Evolutionary conservation across 768 basidiomycete species (phyloP).

Genomic region (Termitomyces titanicus): DNA sequence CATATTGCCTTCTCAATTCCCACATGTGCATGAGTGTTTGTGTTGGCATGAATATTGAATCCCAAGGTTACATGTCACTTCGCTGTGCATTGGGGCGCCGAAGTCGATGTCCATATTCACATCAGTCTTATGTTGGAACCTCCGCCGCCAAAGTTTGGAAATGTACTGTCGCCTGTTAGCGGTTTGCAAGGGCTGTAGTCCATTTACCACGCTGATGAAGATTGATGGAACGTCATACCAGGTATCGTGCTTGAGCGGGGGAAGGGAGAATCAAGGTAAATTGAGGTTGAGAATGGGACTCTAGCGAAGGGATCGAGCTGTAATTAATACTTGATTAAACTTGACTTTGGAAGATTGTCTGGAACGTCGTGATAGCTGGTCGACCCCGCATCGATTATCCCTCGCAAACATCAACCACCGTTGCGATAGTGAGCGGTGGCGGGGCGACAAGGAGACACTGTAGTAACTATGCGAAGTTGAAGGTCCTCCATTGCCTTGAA

Average conservation of each 20-base stretch:
- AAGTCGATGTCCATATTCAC: slow-evolving; percentile 9
- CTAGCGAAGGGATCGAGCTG: slow-evolving; percentile 4
- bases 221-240: slow-evolving; percentile 1
- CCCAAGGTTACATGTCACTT: background rate
- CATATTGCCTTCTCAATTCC: background rate
- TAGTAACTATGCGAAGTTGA: background rate
- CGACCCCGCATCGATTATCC: slow-evolving; percentile 3
- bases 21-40: background rate
- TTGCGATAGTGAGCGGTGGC: slow-evolving; percentile 11
- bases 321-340: background rate
- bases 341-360: background rate
- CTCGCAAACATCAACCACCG: background rate
- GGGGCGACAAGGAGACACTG: background rate
- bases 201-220: slow-evolving; percentile 5
- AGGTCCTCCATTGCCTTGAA: background rate
- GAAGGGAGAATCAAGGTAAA: slow-evolving; percentile 7
- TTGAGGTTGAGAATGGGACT: slow-evolving; percentile 10
- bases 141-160: background rate
- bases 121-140: background rate
- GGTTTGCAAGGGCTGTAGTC: slow-evolving; percentile 3
- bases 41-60: background rate
- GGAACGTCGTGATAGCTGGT: background rate
- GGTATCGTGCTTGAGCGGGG: slow-evolving; percentile 3
- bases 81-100: background rate
- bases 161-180: background rate